phyloP scores from a whole-genome alignment of 129 eudicot genomes.

The Lactuca sativa region DNA sequence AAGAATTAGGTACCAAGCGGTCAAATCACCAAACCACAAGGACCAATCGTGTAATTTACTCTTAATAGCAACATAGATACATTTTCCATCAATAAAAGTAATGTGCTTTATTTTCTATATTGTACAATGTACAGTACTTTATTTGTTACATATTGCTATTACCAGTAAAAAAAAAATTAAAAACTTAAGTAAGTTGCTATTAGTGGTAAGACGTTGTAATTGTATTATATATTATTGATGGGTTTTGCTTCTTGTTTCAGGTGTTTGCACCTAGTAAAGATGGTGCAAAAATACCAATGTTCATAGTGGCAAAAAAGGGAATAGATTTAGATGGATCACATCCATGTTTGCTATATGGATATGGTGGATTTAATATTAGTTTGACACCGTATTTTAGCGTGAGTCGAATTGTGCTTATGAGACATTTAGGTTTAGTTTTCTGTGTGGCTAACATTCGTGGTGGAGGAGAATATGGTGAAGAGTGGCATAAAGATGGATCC shows the following conservation, averaged over 20 bases:
- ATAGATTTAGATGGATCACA: conserved; percentile 76
- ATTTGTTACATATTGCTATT: background rate
- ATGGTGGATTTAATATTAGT: conserved; percentile 92
- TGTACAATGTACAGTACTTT: no score
- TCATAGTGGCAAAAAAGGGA: conserved; percentile 76
- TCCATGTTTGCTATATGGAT: conserved; percentile 86
- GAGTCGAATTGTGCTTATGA: conserved; percentile 56
- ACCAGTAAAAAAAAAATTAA: background rate
- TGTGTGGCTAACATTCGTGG: conserved; percentile 96
- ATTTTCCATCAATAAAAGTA: no score
- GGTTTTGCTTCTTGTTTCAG: conserved; percentile 35
- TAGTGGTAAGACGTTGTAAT: no score
- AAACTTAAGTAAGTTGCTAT: no score
- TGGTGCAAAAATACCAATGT: conserved; percentile 78
- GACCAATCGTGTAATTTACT: no score
- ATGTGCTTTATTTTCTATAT: background rate
- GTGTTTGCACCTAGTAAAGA: conserved; percentile 88
- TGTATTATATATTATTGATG: background rate
- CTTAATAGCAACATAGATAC: no score
- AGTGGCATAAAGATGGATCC: conserved; percentile 94
- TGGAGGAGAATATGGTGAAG: conserved; percentile 99
- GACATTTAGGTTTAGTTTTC: conserved; percentile 63
- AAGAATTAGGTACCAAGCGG: no score
- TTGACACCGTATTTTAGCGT: conserved; percentile 81
- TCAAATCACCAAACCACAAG: no score